These are phyloP conservation scores for Helminthosporium solani DNA, from an alignment of 2,329 filamentous ascomycete genomes.

Conservation along the genomic window DNA sequence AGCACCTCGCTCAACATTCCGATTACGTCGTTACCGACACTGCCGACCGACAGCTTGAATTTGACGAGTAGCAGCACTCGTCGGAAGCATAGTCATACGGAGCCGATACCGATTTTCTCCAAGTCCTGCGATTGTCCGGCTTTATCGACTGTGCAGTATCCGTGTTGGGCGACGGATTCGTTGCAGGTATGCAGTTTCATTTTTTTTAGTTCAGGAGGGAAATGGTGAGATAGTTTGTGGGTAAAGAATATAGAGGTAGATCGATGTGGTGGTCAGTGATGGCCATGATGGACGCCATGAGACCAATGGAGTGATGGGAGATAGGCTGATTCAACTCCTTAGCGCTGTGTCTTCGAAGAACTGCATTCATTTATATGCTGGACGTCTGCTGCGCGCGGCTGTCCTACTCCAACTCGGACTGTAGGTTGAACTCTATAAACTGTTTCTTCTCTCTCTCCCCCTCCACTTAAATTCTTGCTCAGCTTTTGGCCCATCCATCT, in stretches of 20 bases:
- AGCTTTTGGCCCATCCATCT: no score
- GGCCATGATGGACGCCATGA: no score
- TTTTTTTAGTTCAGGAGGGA: neutral
- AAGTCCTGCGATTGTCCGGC: constrained; percentile 47
- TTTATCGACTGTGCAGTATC: constrained; percentile 22
- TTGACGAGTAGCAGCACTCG: neutral
- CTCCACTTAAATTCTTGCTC: no score
- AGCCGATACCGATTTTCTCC: constrained; percentile 56
- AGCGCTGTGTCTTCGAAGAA: constrained; percentile 35
- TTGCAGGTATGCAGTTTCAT: constrained; percentile 22
- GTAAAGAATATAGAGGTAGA: no score
- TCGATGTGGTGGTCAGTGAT: no score
- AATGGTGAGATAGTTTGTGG: no score
- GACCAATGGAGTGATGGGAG: neutral
- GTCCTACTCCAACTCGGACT: constrained; percentile 27
- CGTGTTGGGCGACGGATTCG: constrained; percentile 34
- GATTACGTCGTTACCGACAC: constrained; percentile 4
- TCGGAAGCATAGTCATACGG: constrained; percentile 46
- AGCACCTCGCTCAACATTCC: constrained; percentile 27
- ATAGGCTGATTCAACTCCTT: neutral
- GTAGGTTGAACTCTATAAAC: no score
- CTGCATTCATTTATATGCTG: constrained; percentile 32
- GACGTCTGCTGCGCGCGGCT: constrained; percentile 28
- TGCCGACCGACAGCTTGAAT: neutral
- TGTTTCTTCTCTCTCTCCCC: no score